These are phyloP conservation scores for Naegleria fowleri DNA, from an alignment of 208 protist genomes.

Conservation along the genomic window DNA sequence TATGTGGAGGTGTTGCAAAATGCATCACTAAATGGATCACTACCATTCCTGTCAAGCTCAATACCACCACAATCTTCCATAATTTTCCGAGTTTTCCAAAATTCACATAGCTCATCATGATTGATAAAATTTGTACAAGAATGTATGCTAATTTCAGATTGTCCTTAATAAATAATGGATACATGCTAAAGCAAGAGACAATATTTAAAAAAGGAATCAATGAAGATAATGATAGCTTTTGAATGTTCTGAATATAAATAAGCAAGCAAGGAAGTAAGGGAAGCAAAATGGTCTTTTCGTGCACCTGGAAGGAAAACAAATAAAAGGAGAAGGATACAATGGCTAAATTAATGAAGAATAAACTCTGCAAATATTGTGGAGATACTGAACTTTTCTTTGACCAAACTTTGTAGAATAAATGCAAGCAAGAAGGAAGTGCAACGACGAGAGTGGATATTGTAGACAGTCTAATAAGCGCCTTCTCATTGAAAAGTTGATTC, in stretches of 20 bases:
- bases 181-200: slow-evolving; percentile 51
- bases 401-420: slow-evolving; percentile 36
- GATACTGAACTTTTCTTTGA: not conserved
- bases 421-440: slow-evolving; percentile 37
- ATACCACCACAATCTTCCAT: not conserved
- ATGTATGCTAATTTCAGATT: slow-evolving; percentile 45
- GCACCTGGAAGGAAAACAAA: slow-evolving; percentile 74
- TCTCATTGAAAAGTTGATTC: not conserved
- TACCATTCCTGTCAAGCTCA: slow-evolving; percentile 29
- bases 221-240: not conserved
- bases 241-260: slow-evolving; percentile 34
- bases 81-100: not conserved
- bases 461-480: slow-evolving; percentile 27
- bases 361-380: not conserved
- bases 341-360: slow-evolving; percentile 44
- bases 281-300: slow-evolving; percentile 68
- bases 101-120: not conserved
- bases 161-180: slow-evolving; percentile 59
- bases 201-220: not conserved
- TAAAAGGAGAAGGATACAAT: slow-evolving; percentile 60
- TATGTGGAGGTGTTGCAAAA: slow-evolving; percentile 34
- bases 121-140: slow-evolving; percentile 7
- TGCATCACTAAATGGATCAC: slow-evolving; percentile 28
- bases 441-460: slow-evolving; percentile 43
- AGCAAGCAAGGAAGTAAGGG: slow-evolving; percentile 31